Conservation (phyloP, 805 yeast species). For the Lipomyces yamadae region DNA sequence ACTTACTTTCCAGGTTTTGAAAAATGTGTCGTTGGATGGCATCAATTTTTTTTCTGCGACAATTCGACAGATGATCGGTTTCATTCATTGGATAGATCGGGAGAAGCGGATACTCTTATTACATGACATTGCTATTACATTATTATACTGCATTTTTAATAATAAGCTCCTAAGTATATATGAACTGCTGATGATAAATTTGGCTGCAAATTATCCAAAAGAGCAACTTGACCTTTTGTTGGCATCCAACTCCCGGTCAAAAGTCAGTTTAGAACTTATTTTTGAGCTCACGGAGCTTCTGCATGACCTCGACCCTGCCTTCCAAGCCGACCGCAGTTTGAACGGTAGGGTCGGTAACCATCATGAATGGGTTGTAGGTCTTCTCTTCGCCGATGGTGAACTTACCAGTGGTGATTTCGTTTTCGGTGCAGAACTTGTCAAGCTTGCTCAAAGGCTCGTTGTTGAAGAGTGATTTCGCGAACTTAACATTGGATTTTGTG, state of each 20-base stretch:
- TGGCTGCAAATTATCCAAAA: not conserved
- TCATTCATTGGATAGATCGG: constrained; percentile 14
- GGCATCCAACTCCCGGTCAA: not conserved
- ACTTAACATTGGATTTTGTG: constrained; percentile 78
- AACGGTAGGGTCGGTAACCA: constrained; percentile 63
- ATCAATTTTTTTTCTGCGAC: constrained; percentile 13
- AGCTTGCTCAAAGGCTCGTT: constrained; percentile 60
- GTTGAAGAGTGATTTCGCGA: constrained; percentile 67
- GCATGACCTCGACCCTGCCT: constrained; percentile 66
- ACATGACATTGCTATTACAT: not conserved
- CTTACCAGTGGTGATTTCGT: constrained; percentile 81
- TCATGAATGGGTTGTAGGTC: constrained; percentile 87
- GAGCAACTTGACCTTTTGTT: not conserved
- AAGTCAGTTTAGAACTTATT: constrained; percentile 48
- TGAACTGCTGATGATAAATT: too few species aligned
- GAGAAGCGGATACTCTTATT: constrained; percentile 16
- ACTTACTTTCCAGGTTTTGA: not conserved
- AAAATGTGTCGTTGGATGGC: not conserved
- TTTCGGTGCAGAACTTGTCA: constrained; percentile 53
- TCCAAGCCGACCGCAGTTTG: constrained; percentile 60
- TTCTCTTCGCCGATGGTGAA: constrained; percentile 87
- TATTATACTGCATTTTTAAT: not conserved
- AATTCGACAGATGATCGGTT: constrained; percentile 20
- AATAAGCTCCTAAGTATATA: too few species aligned
- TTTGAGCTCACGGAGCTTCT: constrained; percentile 73